Base-by-base conservation (phyloP, 306 rosid species). In the Glycyrrhiza uralensis region DNA sequence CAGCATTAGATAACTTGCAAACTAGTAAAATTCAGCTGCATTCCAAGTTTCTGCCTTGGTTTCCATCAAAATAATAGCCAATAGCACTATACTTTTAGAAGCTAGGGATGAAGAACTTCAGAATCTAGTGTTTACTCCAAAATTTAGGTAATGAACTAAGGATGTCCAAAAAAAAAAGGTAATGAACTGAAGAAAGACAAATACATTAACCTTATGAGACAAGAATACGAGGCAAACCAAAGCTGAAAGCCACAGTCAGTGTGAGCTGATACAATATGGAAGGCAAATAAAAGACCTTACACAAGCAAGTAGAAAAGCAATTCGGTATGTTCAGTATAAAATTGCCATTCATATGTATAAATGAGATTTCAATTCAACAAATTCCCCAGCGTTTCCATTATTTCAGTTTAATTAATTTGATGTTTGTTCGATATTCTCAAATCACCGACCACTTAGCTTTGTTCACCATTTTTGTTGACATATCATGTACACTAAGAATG, bases 41-140 rank as follows among this genome's bases (percentile, higher is more conserved):
- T 56, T 18, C 56, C 32, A 11, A 38, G 51, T 22, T 56, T 58
- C 12, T 33, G 14, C 22, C 28, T 63, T 44, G 12, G 49, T 64
- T 62, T 55, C 75, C 47, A 55, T 24, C n/a, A 42, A 50, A 63
- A 54, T 11, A 65, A 24, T 41, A 62, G 24, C 54, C 46, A 78
- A 18, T 47, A 24, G 55, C n/a, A 67, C 5, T 41, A 49, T 13
- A 47, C 22, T 36, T 17, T 24, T 30, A 56, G 15, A 64, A 33
- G 36, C 56, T 45, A 35, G 60, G 54, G 13, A 55, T 54, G 6
- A 26, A 47, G 44, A 51, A 36, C 20, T 6, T 1, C 24, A 59
- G 12, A 55, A 11, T 47, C 18, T 20, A 30, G n/a, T 35, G 4
- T 29, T 72, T 44, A 2, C 51, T 58, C 18, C 49, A 63, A 18